phyloP scores from a whole-genome alignment of 2,329 filamentous ascomycete species.

The Colletotrichum sp. region DNA sequence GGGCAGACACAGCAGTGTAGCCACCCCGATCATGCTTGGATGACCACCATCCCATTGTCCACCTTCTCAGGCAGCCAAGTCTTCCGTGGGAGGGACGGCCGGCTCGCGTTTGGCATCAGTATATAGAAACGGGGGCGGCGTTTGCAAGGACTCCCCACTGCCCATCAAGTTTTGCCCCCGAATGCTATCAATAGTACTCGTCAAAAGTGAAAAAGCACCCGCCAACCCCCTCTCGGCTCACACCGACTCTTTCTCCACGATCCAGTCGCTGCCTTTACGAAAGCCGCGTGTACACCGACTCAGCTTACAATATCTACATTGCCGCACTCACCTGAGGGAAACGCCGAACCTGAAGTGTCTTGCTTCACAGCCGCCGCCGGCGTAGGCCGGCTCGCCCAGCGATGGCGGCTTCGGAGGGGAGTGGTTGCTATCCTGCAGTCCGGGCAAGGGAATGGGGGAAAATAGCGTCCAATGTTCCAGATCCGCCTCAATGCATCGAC shows the following conservation, averaged over 20 bases:
- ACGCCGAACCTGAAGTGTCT: not conserved
- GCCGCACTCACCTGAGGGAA: not conserved
- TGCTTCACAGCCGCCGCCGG: not conserved
- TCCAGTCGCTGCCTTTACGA: not conserved
- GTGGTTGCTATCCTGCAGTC: not conserved
- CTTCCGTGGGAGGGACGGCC: not conserved
- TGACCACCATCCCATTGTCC: not conserved
- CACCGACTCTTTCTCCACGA: not conserved
- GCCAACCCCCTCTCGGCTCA: not conserved
- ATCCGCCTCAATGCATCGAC: slow-evolving; percentile 38
- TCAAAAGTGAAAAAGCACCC: not conserved
- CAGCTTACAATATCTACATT: not conserved
- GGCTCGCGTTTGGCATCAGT: not conserved
- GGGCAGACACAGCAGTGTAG: slow-evolving; percentile 30
- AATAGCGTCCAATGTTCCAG: slow-evolving; percentile 30
- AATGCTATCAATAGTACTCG: not conserved
- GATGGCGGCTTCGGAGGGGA: not conserved
- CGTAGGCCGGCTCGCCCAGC: not conserved
- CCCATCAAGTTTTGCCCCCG: not conserved
- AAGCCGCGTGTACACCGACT: not conserved
- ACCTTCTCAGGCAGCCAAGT: not conserved
- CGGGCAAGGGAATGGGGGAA: slow-evolving; percentile 30
- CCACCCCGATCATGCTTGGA: slow-evolving; percentile 5
- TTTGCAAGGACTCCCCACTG: not conserved
- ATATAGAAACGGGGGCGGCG: not conserved